Evolutionary conservation across 352 stramenopile species (phyloP).

Genomic region (Pythium volutum): DNA sequence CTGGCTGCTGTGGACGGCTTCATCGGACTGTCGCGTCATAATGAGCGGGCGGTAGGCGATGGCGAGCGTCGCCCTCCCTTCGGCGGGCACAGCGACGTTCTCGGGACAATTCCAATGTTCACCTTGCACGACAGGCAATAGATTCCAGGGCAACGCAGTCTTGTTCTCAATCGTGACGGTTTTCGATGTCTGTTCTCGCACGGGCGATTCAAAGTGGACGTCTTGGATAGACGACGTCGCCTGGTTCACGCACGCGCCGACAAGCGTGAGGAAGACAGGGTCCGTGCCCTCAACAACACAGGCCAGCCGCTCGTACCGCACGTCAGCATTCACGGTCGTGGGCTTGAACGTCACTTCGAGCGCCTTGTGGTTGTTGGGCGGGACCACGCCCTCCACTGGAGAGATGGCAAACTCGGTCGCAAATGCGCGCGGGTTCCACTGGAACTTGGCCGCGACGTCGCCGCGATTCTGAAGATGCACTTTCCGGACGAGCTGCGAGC

Average conservation of each 20-base stretch:
- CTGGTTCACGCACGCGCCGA: constrained; percentile 86
- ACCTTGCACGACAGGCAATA: constrained; percentile 84
- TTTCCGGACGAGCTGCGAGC: constrained; percentile 80
- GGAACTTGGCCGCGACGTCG: constrained; percentile 87
- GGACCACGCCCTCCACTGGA: constrained; percentile 76
- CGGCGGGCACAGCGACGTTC: constrained; percentile 75
- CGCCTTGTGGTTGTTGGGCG: constrained; percentile 80
- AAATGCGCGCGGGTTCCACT: constrained; percentile 80
- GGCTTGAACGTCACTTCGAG: constrained; percentile 92
- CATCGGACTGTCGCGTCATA: constrained; percentile 65
- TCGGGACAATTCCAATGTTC: constrained; percentile 85
- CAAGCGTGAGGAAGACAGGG: constrained; percentile 69
- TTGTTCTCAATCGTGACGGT: constrained; percentile 79
- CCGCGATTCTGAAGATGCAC: constrained; percentile 89
- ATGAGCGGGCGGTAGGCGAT: constrained; percentile 81
- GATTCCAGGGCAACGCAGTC: constrained; percentile 76
- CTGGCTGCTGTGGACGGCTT: background rate
- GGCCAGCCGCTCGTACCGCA: constrained; percentile 81
- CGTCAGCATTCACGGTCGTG: constrained; percentile 67
- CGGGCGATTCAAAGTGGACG: constrained; percentile 78
- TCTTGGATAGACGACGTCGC: constrained; percentile 85
- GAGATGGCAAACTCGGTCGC: constrained; percentile 78
- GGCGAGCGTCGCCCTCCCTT: constrained; percentile 54
- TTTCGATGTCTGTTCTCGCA: constrained; percentile 66
- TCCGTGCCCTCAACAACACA: constrained; percentile 62